Evolutionary conservation across 768 basidiomycete genomes (phyloP).

Genomic region (Tricholomella constricta): DNA sequence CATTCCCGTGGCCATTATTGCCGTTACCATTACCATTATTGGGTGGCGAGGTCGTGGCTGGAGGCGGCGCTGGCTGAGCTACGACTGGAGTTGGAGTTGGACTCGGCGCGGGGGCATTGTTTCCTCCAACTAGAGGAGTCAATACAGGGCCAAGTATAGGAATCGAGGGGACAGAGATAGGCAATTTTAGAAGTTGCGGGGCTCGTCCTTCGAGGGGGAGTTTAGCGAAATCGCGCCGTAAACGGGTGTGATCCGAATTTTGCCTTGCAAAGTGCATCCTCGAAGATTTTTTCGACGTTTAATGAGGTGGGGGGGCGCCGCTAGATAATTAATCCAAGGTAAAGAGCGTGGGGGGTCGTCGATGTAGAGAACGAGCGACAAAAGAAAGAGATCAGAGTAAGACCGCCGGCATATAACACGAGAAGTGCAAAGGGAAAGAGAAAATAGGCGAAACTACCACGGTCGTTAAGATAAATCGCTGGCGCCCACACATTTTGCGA

Average conservation of each 20-base stretch:
- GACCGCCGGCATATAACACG: not conserved
- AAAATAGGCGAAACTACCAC: not conserved
- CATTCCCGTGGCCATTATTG: conserved; percentile 14
- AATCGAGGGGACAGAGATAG: conserved; percentile 40
- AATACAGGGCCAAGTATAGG: conserved; percentile 42
- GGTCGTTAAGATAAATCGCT: conserved; percentile 3
- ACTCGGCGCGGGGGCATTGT: conserved; percentile 17
- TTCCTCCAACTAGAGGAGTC: conserved; percentile 33
- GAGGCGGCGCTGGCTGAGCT: conserved; percentile 9
- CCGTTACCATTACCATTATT: conserved; percentile 6
- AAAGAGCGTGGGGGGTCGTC: conserved; percentile 21
- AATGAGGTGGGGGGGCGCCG: not conserved
- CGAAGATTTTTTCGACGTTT: not conserved
- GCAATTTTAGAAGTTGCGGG: conserved; percentile 39
- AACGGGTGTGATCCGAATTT: conserved; percentile 5
- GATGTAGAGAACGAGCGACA: conserved; percentile 2
- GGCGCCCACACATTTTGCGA: conserved; percentile 10
- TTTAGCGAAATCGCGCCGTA: conserved; percentile 1
- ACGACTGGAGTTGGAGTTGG: conserved; percentile 16
- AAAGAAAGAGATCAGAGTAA: not conserved
- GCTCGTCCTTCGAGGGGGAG: conserved; percentile 30
- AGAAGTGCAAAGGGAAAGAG: not conserved
- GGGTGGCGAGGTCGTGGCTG: not conserved
- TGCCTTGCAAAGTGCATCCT: conserved; percentile 15
- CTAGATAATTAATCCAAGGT: conserved; percentile 6